Percentiles rank a stretch among this genome's conserved stretches.
phyloP scores from a whole-genome alignment of 129 eudicot species.

The Artemisia tridentata region DNA sequence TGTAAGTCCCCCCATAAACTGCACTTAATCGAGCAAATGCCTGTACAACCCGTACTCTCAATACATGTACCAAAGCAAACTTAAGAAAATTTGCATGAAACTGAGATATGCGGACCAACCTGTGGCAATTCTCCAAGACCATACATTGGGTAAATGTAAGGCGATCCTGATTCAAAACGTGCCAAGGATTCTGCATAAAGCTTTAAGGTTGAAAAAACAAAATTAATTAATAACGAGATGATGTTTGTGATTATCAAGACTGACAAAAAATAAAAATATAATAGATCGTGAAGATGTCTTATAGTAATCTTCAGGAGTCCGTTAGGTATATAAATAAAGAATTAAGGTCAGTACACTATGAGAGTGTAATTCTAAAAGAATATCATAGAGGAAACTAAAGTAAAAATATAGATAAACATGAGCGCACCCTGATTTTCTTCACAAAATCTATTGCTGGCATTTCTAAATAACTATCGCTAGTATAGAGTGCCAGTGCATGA shows the following conservation, averaged over 20 bases:
- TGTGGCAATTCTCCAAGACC: constrained; percentile 98
- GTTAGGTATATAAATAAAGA: not conserved
- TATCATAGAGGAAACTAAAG: constrained; percentile 6
- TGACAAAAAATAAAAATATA: not conserved
- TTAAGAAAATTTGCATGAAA: constrained; percentile 7
- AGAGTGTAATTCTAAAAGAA: constrained; percentile 3
- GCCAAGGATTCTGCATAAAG: constrained; percentile 93
- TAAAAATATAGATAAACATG: constrained; percentile 3
- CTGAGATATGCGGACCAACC: constrained; percentile 42
- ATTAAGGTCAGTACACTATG: not conserved
- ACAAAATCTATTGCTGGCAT: constrained; percentile 81
- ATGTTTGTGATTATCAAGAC: not conserved
- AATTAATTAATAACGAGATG: not conserved
- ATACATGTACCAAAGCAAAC: not conserved
- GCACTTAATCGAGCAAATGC: constrained; percentile 98
- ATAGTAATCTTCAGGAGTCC: not conserved
- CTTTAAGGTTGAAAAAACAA: constrained; percentile 38
- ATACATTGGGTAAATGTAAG: constrained; percentile 87
- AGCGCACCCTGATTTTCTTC: constrained; percentile 75
- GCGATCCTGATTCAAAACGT: constrained; percentile 85
- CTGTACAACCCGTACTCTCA: constrained; percentile 33
- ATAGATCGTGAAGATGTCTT: not conserved
- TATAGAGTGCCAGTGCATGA: constrained; percentile 87
- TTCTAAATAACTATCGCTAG: constrained; percentile 67
- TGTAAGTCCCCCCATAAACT: constrained; percentile 98